These are phyloP conservation scores for Euphorbia schlechtendalii DNA, from an alignment of 441 rosid species.

Conservation along the genomic window DNA sequence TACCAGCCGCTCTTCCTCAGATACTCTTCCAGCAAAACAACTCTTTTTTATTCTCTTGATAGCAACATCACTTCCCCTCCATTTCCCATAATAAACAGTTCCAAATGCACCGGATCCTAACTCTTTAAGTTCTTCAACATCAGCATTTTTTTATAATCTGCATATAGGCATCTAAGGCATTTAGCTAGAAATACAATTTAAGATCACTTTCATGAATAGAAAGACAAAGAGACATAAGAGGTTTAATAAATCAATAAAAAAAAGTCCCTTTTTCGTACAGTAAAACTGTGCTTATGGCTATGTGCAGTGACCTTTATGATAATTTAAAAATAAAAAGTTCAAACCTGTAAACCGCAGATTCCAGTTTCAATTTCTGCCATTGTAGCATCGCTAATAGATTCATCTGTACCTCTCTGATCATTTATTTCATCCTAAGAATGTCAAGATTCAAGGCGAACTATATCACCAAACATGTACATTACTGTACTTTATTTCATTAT, in stretches of 20 bases:
- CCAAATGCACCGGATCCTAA: constrained; percentile 93
- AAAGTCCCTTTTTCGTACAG: neutral
- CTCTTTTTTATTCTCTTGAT: constrained; percentile 85
- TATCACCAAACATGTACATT: constrained; percentile 12
- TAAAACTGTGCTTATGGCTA: neutral
- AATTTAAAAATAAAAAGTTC: constrained; percentile 9
- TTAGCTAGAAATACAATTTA: constrained; percentile 1
- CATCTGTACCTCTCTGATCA: constrained; percentile 32
- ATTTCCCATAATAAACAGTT: constrained; percentile 84
- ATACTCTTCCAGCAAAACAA: constrained; percentile 68
- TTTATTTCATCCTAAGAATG: constrained; percentile 37
- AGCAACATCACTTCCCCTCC: constrained; percentile 97
- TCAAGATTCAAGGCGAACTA: constrained; percentile 12
- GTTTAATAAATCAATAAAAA: neutral
- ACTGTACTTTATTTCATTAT: neutral
- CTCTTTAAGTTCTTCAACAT: constrained; percentile 78
- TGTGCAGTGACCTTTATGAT: too few relatives aligned
- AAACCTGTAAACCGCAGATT: constrained; percentile 72
- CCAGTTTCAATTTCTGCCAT: constrained; percentile 74
- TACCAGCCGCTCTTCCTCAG: constrained; percentile 82
- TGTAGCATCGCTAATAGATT: constrained; percentile 47
- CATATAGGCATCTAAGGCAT: neutral
- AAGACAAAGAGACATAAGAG: neutral
- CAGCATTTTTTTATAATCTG: constrained; percentile 71
- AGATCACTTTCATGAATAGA: neutral